Evolutionary conservation across 352 stramenopile genomes (phyloP).

Genomic region (Plasmopara viticola): DNA sequence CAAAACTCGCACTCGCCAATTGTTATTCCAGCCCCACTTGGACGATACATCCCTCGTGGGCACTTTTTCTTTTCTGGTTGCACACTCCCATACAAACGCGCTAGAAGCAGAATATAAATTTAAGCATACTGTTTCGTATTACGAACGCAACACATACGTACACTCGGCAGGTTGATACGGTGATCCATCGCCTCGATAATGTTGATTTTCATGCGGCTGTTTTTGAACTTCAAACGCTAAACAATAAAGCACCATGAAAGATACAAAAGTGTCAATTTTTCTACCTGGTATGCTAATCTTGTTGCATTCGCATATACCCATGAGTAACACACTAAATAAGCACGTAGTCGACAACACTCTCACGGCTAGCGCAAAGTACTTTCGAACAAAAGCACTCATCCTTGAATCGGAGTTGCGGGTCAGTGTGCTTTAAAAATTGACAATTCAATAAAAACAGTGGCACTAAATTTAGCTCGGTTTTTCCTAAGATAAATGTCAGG

Average conservation of each 20-base stretch:
- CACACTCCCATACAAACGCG: constrained; percentile 46
- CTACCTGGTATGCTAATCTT: not conserved
- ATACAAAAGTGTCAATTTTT: not conserved
- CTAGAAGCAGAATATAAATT: constrained; percentile 14
- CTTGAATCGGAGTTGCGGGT: too few relatives aligned
- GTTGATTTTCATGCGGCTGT: not conserved
- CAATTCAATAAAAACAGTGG: too few relatives aligned
- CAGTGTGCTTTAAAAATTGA: too few relatives aligned
- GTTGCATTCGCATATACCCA: constrained; percentile 4
- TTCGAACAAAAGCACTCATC: too few relatives aligned
- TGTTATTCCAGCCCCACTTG: constrained; percentile 32
- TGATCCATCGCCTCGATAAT: constrained; percentile 10
- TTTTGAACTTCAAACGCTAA: constrained; percentile 3
- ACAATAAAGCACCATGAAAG: not conserved
- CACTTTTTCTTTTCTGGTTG: constrained; percentile 41
- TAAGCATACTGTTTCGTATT: not conserved
- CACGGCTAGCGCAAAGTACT: not conserved
- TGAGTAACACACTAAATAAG: constrained; percentile 8
- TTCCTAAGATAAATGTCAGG: too few relatives aligned
- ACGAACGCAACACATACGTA: not conserved
- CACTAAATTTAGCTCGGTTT: too few relatives aligned
- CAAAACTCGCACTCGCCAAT: constrained; percentile 63
- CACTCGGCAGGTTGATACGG: constrained; percentile 10
- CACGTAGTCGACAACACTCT: constrained; percentile 1
- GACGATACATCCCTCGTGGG: constrained; percentile 62